phyloP scores from a whole-genome alignment of 148 eudicot genomes.

The Polygonum aviculare region DNA sequence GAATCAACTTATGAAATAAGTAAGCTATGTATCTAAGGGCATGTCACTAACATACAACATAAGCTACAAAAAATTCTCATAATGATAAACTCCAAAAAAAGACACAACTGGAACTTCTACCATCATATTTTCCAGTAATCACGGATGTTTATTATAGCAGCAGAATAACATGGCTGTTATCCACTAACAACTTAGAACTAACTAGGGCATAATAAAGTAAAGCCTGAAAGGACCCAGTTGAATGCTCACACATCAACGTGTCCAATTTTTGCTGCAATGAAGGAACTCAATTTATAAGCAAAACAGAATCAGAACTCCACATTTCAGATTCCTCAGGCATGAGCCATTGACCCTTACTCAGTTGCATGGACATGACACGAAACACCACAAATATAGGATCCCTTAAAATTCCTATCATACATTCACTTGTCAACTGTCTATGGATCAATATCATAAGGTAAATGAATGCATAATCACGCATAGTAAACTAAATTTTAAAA shows the following conservation, averaged over 20 bases:
- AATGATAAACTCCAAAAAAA: not conserved
- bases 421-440: too few species aligned
- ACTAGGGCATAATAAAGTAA: not conserved
- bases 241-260: not conserved
- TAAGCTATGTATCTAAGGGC: not conserved
- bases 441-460: too few species aligned
- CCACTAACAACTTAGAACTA: not conserved
- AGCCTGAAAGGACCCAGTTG: not conserved
- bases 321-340: not conserved
- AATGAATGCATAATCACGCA: not conserved
- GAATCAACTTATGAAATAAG: not conserved
- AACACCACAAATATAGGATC: too few species aligned
- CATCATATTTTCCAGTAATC: not conserved
- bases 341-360: not conserved
- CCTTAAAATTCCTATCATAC: too few species aligned
- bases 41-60: not conserved
- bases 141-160: not conserved
- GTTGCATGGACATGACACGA: not conserved
- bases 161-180: not conserved
- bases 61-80: not conserved
- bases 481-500: not conserved
- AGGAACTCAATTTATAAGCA: not conserved
- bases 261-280: not conserved
- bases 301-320: not conserved
- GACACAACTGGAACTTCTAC: not conserved